These are phyloP conservation scores for Blakeslea trispora DNA, from an alignment of 371 early-diverging fungal genomes.

Conservation along the genomic window DNA sequence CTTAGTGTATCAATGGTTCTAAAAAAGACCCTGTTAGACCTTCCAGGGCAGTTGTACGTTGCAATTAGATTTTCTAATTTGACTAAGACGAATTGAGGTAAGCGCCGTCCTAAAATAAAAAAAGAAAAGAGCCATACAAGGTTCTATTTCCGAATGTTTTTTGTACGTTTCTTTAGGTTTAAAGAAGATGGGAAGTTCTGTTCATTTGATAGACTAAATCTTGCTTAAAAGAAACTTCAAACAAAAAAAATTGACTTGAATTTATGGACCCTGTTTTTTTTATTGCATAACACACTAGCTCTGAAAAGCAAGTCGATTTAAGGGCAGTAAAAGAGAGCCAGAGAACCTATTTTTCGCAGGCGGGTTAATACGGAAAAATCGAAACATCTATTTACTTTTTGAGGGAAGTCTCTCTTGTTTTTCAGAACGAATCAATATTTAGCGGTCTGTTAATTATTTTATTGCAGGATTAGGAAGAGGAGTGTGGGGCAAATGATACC, in stretches of 20 bases:
- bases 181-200: no score
- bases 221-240: no score
- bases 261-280: no score
- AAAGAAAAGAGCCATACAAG: background rate
- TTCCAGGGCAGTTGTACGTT: background rate
- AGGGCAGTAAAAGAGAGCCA: background rate
- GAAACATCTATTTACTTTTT: slow-evolving; percentile 5
- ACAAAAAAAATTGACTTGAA: background rate
- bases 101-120: background rate
- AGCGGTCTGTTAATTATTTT: slow-evolving; percentile 12
- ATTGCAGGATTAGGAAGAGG: slow-evolving; percentile 8
- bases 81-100: background rate
- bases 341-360: background rate
- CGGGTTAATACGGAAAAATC: slow-evolving; percentile 21
- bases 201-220: no score
- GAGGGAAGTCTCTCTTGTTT: slow-evolving; percentile 8
- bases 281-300: background rate
- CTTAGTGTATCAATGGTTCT: background rate
- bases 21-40: slow-evolving; percentile 1
- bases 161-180: background rate
- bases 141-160: background rate
- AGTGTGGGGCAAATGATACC: slow-evolving; percentile 13
- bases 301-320: background rate
- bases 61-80: background rate
- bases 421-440: slow-evolving; percentile 19